Base-by-base conservation (phyloP, 2,329 filamentous ascomycete species). In the Pezicula radicicola region DNA sequence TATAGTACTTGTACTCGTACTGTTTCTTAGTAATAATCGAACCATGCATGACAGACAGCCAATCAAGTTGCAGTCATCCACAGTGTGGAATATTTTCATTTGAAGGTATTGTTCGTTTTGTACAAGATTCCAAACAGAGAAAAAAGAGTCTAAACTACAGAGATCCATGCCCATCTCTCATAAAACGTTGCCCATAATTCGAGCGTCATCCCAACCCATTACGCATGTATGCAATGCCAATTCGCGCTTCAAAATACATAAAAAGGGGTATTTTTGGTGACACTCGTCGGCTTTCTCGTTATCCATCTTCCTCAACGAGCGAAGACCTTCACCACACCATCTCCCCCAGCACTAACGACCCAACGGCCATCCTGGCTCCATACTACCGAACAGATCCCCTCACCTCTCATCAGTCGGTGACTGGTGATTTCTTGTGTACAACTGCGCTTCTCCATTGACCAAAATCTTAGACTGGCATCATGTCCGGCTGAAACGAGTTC, bases 401-500 rank as follows among this genome's bases (percentile, higher is more conserved):
- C 94, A 46, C 93, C 94, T 48, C 94, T 84, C 92, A 97, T 97
- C 59, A 95, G 81, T 39, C 94, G 84, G 71, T 97, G 92, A 55
- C 84, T 90, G 3, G 91, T 95, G 63, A 99, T 91, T 68, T 97
- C 94, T 70, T 99, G 94, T 4, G 89, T 94, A 74, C 94, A 99
- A 43, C 87, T 88, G 47, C 94, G 84, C 75, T 96, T 99, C 70
- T 99, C 94, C 19, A 99, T 79, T 28, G 89, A 92, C 94, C 94
- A 99, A 80, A 99, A 97, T 27, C 94, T 87, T 51, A 99, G 83
- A 51, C 89, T 94, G 49, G 93, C 93, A 68, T 99, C 94, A 69
- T 99, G 94, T 19, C 94, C 94, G 1, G 91, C 94, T 43, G 91
- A 97, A 46, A 99, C 93, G 10, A 97, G 86, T 75, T 99, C 94